phyloP scores from a whole-genome alignment of 139 green algal genomes.

The Coccomyxa sp. region DNA sequence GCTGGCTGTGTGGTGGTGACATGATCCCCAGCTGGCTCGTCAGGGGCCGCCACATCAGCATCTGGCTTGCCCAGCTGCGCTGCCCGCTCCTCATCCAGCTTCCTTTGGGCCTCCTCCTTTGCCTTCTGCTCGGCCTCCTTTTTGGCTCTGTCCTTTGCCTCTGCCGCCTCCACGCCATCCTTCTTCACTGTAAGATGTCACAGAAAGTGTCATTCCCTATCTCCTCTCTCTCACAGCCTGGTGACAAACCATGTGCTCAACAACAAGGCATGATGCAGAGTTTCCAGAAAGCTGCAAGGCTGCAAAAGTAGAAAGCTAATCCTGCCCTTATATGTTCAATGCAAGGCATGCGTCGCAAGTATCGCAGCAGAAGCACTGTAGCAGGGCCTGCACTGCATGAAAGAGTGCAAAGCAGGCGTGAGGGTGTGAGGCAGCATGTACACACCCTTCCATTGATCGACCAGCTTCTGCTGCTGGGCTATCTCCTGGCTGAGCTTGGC shows the following conservation, averaged over 20 bases:
- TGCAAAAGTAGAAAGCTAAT: too few relatives aligned
- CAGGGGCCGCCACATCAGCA: conserved; percentile 2
- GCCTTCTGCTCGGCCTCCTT: conserved; percentile 4
- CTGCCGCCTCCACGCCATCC: conserved; percentile 11
- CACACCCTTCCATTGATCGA: conserved; percentile 4
- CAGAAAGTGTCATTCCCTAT: too few relatives aligned
- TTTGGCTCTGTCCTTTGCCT: conserved; percentile 20
- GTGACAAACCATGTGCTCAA: not conserved
- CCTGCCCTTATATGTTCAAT: too few relatives aligned
- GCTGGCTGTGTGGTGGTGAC: conserved; percentile 2
- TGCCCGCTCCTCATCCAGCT: not conserved
- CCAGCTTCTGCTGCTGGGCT: not conserved
- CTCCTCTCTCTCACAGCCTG: too few relatives aligned
- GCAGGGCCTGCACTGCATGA: not conserved
- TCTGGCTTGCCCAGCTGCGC: not conserved
- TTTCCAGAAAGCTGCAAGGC: too few relatives aligned
- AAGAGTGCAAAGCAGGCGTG: not conserved
- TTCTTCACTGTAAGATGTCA: conserved; percentile 3
- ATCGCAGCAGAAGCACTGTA: not conserved
- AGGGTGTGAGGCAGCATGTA: not conserved
- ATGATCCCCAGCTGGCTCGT: conserved; percentile 9
- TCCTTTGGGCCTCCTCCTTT: not conserved
- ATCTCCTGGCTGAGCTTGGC: conserved; percentile 8
- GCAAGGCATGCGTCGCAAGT: too few relatives aligned
- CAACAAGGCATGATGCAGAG: too few relatives aligned